Evolutionary conservation across 257 asterid genomes (phyloP).

Genomic region (Handroanthus guayacan): DNA sequence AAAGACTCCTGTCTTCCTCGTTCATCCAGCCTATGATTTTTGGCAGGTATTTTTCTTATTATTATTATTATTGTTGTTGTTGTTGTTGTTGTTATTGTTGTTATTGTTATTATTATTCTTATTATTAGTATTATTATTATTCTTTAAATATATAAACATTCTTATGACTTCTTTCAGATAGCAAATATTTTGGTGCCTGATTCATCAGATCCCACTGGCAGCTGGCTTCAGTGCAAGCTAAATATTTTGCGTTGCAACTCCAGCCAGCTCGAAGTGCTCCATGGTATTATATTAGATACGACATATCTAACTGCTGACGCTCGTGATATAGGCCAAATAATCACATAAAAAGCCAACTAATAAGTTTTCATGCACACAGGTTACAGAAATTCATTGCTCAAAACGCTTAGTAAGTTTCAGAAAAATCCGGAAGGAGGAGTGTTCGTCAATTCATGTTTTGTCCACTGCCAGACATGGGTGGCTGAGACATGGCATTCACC

Average conservation of each 20-base stretch:
- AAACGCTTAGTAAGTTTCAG: constrained; percentile 55
- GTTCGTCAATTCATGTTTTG: constrained; percentile 84
- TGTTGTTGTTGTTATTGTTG: no score
- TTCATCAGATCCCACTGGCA: constrained; percentile 61
- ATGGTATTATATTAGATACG: constrained; percentile 56
- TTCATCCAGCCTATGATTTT: constrained; percentile 90
- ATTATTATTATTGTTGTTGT: no score
- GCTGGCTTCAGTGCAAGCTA: constrained; percentile 82
- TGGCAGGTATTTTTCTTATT: constrained; percentile 76
- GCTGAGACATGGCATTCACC: constrained; percentile 92
- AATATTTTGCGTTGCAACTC: constrained; percentile 72
- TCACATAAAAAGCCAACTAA: constrained; percentile 8
- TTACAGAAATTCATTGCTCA: constrained; percentile 73
- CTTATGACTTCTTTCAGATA: constrained; percentile 55
- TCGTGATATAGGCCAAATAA: neutral
- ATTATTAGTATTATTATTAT: constrained; percentile 21
- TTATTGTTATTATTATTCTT: no score
- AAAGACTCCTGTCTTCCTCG: constrained; percentile 87
- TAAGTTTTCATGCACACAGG: constrained; percentile 53
- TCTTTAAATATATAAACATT: neutral
- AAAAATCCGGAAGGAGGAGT: constrained; percentile 64
- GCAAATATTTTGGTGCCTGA: constrained; percentile 71
- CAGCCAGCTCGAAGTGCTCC: constrained; percentile 70
- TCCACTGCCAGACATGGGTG: constrained; percentile 89
- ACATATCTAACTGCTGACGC: constrained; percentile 10